Percentiles rank a stretch among this genome's conserved stretches.
Conservation (phyloP, 331 rosid species). For the Quercus tomentella region DNA sequence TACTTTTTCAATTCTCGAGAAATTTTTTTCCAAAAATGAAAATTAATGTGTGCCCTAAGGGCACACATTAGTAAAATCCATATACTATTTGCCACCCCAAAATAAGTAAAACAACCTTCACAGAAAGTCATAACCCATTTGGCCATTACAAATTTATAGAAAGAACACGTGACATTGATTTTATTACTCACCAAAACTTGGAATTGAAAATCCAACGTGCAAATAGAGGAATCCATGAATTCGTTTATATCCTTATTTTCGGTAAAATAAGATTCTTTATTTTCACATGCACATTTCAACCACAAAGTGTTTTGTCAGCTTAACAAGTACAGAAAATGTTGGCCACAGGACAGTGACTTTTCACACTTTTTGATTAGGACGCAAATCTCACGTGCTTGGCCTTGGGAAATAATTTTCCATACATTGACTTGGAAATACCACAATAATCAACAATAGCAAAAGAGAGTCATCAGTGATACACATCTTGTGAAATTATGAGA, state of each 20-base stretch:
- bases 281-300: background rate
- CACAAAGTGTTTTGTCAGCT: background rate
- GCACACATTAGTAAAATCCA: too few species aligned
- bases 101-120: background rate
- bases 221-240: background rate
- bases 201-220: slow-evolving; percentile 1
- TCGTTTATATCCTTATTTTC: background rate
- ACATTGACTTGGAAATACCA: too few species aligned
- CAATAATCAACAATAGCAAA: background rate
- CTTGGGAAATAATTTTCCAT: background rate
- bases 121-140: background rate
- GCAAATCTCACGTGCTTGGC: slow-evolving; percentile 7
- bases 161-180: background rate
- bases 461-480: background rate
- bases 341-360: background rate
- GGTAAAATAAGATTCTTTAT: background rate
- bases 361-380: background rate
- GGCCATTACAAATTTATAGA: background rate
- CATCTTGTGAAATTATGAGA: background rate
- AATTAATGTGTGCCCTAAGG: too few species aligned
- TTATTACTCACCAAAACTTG: background rate
- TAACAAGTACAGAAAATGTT: background rate
- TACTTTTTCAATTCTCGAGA: too few species aligned
- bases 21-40: too few species aligned
- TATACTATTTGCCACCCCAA: background rate